Percentiles rank a stretch among this genome's conserved stretches.
Evolutionary conservation across 495 filamentous ascomycete genomes (phyloP).

Genomic region (Pseudoneurospora amorphoporcata): DNA sequence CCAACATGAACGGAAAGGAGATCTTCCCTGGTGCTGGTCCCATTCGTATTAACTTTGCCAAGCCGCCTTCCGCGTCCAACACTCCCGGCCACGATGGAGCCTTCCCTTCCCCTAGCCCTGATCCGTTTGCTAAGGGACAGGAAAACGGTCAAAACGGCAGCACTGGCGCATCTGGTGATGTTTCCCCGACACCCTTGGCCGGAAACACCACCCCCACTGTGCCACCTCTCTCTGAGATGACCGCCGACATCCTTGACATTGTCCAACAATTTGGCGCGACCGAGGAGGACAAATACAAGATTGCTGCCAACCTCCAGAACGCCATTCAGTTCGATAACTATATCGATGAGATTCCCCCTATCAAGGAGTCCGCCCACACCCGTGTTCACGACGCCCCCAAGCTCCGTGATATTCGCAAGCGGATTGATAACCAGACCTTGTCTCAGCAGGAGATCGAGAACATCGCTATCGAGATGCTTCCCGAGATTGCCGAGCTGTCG

Average conservation of each 20-base stretch:
- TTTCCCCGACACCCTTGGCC: slow-evolving; percentile 24
- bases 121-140: slow-evolving; percentile 55
- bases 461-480: slow-evolving; percentile 84
- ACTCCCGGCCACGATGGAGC: slow-evolving; percentile 75
- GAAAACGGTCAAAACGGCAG: slow-evolving; percentile 29
- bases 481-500: slow-evolving; percentile 87
- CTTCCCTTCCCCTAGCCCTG: slow-evolving; percentile 91
- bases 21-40: slow-evolving; percentile 96
- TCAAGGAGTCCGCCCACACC: slow-evolving; percentile 82
- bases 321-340: slow-evolving; percentile 67
- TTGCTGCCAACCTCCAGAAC: slow-evolving; percentile 59
- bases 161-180: slow-evolving; percentile 36
- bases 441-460: slow-evolving; percentile 81
- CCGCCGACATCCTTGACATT: slow-evolving; percentile 73
- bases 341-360: slow-evolving; percentile 74
- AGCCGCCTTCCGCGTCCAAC: slow-evolving; percentile 77
- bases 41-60: slow-evolving; percentile 91
- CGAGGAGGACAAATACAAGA: slow-evolving; percentile 66
- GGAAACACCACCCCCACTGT: slow-evolving; percentile 49
- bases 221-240: slow-evolving; percentile 63
- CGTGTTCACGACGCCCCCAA: slow-evolving; percentile 91
- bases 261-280: slow-evolving; percentile 81
- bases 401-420: slow-evolving; percentile 90
- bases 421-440: slow-evolving; percentile 88
- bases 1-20: slow-evolving; percentile 85